Evolutionary conservation across 192 early-diverging fungal species (phyloP).

Genomic region (Coemansia sp.): DNA sequence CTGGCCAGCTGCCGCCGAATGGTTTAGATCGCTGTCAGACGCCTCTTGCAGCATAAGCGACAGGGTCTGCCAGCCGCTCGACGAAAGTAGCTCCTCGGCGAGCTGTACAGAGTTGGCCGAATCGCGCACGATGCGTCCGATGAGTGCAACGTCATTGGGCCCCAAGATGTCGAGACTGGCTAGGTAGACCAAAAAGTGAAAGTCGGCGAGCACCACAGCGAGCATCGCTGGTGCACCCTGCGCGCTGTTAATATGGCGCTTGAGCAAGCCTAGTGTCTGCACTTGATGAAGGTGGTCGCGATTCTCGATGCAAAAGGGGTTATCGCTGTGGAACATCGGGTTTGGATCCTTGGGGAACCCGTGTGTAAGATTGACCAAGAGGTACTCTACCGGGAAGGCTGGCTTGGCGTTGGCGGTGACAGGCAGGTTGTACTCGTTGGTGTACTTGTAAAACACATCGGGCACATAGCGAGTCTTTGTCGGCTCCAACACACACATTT

Average conservation of each 20-base stretch:
- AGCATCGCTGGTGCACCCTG: constrained; percentile 42
- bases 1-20: constrained; percentile 4
- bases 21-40: constrained; percentile 30
- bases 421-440: constrained; percentile 88
- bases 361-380: constrained; percentile 89
- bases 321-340: constrained; percentile 71
- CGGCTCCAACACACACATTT: constrained; percentile 82
- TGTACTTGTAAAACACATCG: constrained; percentile 96
- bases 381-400: constrained; percentile 95
- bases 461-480: constrained; percentile 87
- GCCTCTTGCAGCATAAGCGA: constrained; percentile 42
- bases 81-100: constrained; percentile 20
- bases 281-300: constrained; percentile 60
- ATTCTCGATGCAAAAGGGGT: constrained; percentile 79
- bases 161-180: constrained; percentile 68
- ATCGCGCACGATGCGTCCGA: constrained; percentile 26
- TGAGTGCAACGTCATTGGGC: constrained; percentile 52
- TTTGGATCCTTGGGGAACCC: constrained; percentile 85
- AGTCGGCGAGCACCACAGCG: constrained; percentile 71
- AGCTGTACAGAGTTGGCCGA: constrained; percentile 6
- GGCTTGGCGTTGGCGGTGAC: constrained; percentile 93
- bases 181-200: constrained; percentile 82
- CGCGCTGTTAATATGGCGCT: constrained; percentile 54
- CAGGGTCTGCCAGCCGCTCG: constrained; percentile 50
- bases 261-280: constrained; percentile 64